Evolutionary conservation across 2,329 filamentous ascomycete species (phyloP).

Genomic region (Microcyclospora pomicola): DNA sequence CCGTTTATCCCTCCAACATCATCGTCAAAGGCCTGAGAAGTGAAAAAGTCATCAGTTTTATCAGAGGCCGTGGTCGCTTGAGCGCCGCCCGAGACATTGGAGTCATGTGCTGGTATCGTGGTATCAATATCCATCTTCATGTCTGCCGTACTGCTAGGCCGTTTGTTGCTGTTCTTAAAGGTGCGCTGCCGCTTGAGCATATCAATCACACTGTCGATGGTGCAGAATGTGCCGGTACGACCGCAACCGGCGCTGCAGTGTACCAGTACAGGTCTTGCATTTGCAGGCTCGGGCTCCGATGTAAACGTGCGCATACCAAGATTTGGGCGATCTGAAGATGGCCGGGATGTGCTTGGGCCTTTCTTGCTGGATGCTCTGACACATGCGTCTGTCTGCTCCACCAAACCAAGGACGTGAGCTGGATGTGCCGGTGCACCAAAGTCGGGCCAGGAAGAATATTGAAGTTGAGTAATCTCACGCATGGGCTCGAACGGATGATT

Average conservation of each 20-base stretch:
- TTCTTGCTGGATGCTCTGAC: conserved; percentile 34
- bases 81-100: neutral
- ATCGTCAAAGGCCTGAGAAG: conserved; percentile 9
- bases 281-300: conserved; percentile 42
- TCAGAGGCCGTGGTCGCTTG: neutral
- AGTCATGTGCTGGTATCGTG: no score
- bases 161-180: conserved; percentile 12
- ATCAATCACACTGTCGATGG: conserved; percentile 87
- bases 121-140: conserved; percentile 29
- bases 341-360: neutral
- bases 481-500: conserved; percentile 70
- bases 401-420: conserved; percentile 68
- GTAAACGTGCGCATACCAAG: conserved; percentile 28
- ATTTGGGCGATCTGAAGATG: neutral
- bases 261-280: conserved; percentile 62
- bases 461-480: conserved; percentile 84
- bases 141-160: conserved; percentile 21
- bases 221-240: conserved; percentile 90
- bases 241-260: conserved; percentile 96
- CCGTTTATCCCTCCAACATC: conserved; percentile 25
- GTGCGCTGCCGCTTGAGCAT: conserved; percentile 78
- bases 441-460: conserved; percentile 94
- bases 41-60: conserved; percentile 13
- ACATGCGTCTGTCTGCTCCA: conserved; percentile 78
- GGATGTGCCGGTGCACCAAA: conserved; percentile 88